phyloP scores from a whole-genome alignment of 164 flowering plant species.

The Stephania cephalantha region DNA sequence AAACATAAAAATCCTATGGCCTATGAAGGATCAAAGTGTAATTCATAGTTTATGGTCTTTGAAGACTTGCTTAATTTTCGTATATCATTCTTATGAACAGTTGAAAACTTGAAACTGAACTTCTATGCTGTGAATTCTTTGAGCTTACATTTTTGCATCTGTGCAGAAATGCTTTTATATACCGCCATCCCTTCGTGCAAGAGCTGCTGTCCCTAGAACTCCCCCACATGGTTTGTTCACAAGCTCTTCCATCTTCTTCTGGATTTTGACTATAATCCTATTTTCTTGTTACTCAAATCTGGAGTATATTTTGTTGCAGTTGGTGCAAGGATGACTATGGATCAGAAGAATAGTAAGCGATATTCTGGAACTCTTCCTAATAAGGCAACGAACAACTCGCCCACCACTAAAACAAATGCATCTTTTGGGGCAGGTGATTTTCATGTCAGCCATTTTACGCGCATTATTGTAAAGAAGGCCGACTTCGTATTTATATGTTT shows the following conservation, averaged over 20 bases:
- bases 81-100: background rate
- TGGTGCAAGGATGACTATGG: constrained; percentile 39
- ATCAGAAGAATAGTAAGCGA: constrained; percentile 47
- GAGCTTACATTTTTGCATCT: background rate
- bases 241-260: background rate
- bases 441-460: background rate
- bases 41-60: no score
- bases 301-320: constrained; percentile 19
- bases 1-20: background rate
- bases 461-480: background rate
- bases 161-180: constrained; percentile 82
- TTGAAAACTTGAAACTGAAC: background rate
- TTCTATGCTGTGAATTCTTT: background rate
- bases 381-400: constrained; percentile 35
- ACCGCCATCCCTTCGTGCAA: constrained; percentile 83
- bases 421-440: constrained; percentile 40
- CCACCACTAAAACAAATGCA: constrained; percentile 40
- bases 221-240: constrained; percentile 72
- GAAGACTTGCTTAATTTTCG: background rate
- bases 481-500: background rate
- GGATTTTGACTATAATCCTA: background rate
- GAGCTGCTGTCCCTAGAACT: constrained; percentile 46
- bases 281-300: background rate
- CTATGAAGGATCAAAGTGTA: background rate
- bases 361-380: constrained; percentile 34